Percentiles rank a stretch among this genome's conserved stretches.
Conservation (phyloP, 129 eudicot species). For the Cynara cardunculus region DNA sequence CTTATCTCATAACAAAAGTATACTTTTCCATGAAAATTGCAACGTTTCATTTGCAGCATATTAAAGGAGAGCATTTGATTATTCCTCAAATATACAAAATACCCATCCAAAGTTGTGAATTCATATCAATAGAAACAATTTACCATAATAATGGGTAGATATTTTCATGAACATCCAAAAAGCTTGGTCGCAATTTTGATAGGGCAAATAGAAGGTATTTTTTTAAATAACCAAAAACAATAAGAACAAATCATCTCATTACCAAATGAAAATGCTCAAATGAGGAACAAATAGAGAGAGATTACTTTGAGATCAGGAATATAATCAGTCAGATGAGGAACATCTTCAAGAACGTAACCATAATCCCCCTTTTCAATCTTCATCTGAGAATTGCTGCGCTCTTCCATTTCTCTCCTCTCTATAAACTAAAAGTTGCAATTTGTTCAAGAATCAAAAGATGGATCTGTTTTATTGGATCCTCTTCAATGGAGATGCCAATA, state of each 20-base stretch:
- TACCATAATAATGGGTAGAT: neutral
- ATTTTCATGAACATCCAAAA: neutral
- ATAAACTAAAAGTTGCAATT: neutral
- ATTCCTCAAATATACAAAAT: neutral
- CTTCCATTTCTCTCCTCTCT: constrained; percentile 18
- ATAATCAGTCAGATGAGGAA: constrained; percentile 84
- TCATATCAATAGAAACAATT: neutral
- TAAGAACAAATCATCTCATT: neutral
- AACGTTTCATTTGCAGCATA: neutral
- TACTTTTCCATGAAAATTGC: neutral
- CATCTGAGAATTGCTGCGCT: constrained; percentile 1
- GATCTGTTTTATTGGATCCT: neutral
- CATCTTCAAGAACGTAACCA: constrained; percentile 81
- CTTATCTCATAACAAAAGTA: neutral
- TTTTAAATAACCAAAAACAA: neutral
- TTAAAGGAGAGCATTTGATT: neutral
- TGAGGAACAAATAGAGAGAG: neutral
- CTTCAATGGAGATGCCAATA: neutral
- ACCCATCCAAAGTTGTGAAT: neutral
- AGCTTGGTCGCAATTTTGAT: neutral
- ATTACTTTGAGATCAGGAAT: constrained; percentile 68
- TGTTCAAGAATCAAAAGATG: constrained; percentile 4
- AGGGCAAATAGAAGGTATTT: neutral
- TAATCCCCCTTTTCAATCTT: constrained; percentile 48
- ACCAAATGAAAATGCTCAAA: neutral